Percentiles rank a stretch among this genome's conserved stretches.
These are phyloP conservation scores for Aspergillus eucalypticola DNA, from an alignment of 2,329 filamentous ascomycete species.

Conservation along the genomic window DNA sequence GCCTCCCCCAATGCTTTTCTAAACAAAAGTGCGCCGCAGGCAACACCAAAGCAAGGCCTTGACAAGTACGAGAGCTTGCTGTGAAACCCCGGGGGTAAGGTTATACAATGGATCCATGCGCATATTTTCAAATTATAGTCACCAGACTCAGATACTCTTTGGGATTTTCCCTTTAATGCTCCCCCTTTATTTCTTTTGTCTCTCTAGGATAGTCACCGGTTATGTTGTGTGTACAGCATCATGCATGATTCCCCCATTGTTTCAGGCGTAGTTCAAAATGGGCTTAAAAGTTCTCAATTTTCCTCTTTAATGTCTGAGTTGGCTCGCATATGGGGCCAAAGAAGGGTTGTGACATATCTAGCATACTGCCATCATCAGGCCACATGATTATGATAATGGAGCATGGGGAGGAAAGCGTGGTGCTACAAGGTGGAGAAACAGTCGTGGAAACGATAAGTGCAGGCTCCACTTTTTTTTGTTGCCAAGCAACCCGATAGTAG, in stretches of 20 bases:
- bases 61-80: conserved; percentile 60
- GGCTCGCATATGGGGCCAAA: background rate
- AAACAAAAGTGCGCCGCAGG: conserved; percentile 25
- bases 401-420: background rate
- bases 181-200: background rate
- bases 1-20: conserved; percentile 26
- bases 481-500: conserved; percentile 18
- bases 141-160: conserved; percentile 5
- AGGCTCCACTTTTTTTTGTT: conserved; percentile 13
- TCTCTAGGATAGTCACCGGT: background rate
- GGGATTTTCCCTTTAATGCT: background rate
- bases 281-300: background rate
- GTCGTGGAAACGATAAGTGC: background rate
- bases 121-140: conserved; percentile 4
- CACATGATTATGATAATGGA: background rate
- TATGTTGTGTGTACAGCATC: conserved; percentile 11
- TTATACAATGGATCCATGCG: conserved; percentile 1
- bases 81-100: conserved; percentile 29
- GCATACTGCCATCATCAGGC: background rate
- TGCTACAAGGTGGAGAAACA: background rate
- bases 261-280: conserved; percentile 1
- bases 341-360: background rate
- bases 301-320: background rate
- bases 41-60: conserved; percentile 45
- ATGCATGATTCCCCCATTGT: conserved; percentile 13